Conservation (phyloP, 805 yeast species). For the Isabelozyma gotoi region DNA sequence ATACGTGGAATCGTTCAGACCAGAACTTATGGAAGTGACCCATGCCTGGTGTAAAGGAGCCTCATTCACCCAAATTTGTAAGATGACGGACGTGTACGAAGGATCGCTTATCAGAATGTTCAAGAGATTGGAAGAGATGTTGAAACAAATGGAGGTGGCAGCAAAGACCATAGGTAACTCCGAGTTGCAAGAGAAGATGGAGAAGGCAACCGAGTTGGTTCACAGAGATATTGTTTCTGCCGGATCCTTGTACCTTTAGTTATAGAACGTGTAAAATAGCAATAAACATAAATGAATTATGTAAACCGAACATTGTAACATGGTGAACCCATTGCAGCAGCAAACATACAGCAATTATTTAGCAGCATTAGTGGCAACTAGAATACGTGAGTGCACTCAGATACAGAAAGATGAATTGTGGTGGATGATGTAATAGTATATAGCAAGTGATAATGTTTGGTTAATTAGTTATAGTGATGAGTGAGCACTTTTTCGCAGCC, state of each 20-base stretch:
- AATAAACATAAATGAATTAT: too few relatives aligned
- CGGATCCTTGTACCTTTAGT: conserved; percentile 77
- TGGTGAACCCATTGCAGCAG: too few relatives aligned
- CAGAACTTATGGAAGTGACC: conserved; percentile 95
- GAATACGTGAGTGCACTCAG: too few relatives aligned
- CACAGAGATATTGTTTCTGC: conserved; percentile 97
- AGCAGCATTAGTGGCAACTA: too few relatives aligned
- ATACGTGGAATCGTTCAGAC: conserved; percentile 86
- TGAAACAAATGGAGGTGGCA: conserved; percentile 86
- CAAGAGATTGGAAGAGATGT: conserved; percentile 88
- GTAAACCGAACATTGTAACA: too few relatives aligned
- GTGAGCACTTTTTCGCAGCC: too few relatives aligned
- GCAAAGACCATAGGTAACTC: conserved; percentile 93
- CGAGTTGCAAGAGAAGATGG: conserved; percentile 86
- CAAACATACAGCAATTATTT: too few relatives aligned
- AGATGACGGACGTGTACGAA: conserved; percentile 98
- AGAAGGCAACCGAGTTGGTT: conserved; percentile 75
- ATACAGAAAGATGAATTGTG: too few relatives aligned
- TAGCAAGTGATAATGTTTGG: too few relatives aligned
- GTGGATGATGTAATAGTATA: too few relatives aligned
- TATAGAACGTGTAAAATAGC: neutral
- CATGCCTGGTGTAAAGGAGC: conserved; percentile 97
- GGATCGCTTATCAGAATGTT: conserved; percentile 95
- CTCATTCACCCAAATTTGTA: conserved; percentile 92
- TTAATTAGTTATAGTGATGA: too few relatives aligned